A percentile compares a stretch with the other conserved stretches of the same genome.
These are phyloP conservation scores for Pulveroboletus sp. DNA, from an alignment of 768 basidiomycete species.

Conservation along the genomic window DNA sequence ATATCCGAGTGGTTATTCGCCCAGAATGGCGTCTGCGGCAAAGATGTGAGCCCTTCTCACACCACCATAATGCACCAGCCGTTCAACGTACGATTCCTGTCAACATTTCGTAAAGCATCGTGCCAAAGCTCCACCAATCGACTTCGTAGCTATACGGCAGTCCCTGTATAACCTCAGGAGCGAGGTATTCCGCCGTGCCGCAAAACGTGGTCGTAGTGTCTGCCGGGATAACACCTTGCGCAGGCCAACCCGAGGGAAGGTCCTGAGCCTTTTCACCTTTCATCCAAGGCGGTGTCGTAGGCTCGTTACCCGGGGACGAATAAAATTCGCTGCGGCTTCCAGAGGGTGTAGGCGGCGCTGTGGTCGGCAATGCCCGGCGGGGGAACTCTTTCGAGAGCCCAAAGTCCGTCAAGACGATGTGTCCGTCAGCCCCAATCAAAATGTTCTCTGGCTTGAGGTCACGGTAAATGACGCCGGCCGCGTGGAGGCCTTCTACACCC, in stretches of 20 bases:
- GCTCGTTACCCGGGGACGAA: constrained; percentile 38
- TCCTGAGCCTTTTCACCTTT: constrained; percentile 57
- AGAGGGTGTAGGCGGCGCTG: constrained; percentile 58
- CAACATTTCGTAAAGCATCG: constrained; percentile 97
- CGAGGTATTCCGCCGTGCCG: constrained; percentile 95
- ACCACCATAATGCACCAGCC: constrained; percentile 5
- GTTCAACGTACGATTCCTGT: constrained; percentile 73
- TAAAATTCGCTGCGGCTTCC: constrained; percentile 53
- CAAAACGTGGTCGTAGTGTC: constrained; percentile 88
- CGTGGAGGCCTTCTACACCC: constrained; percentile 92
- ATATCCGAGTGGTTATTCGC: constrained; percentile 92
- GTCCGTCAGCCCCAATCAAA: constrained; percentile 90
- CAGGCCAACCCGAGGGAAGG: constrained; percentile 55
- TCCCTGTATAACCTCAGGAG: constrained; percentile 95
- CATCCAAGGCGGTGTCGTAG: constrained; percentile 77
- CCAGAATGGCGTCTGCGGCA: constrained; percentile 81
- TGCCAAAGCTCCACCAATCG: constrained; percentile 98
- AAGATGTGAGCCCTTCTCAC: constrained; percentile 15
- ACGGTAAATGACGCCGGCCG: constrained; percentile 93
- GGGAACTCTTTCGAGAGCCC: constrained; percentile 92
- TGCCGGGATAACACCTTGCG: constrained; percentile 42
- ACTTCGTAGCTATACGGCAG: constrained; percentile 89
- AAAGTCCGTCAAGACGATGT: constrained; percentile 97
- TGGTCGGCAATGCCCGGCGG: constrained; percentile 42
- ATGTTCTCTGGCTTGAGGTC: constrained; percentile 98